Conservation (phyloP, 176 grass and related monocot genomes). For the Otatea glauca region DNA sequence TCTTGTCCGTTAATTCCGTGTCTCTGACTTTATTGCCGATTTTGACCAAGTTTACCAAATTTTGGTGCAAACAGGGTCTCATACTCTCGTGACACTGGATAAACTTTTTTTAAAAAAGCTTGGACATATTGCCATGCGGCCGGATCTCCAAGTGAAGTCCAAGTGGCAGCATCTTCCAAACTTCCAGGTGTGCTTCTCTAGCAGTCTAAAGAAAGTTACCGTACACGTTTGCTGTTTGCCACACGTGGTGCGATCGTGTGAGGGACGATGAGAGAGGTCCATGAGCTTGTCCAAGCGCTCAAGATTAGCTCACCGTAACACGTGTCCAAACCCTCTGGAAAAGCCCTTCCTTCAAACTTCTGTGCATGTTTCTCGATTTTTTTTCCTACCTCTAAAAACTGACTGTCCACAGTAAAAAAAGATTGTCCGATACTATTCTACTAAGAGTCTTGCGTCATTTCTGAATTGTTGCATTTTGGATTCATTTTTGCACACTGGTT, state of each 20-base stretch:
- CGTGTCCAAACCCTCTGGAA: not conserved
- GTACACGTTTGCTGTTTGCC: no score
- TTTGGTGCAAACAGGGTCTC: no score
- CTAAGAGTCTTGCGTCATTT: not conserved
- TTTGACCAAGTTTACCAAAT: no score
- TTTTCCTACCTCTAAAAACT: not conserved
- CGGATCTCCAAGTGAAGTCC: not conserved
- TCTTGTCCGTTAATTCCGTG: no score
- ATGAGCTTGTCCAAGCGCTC: slow-evolving; percentile 37
- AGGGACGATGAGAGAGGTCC: not conserved
- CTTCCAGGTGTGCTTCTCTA: not conserved
- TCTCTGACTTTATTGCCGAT: no score
- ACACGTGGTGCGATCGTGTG: no score
- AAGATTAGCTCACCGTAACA: slow-evolving; percentile 33
- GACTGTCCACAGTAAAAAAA: no score
- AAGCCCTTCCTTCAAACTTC: slow-evolving; percentile 28
- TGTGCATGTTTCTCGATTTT: slow-evolving; percentile 14
- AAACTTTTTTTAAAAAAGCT: no score
- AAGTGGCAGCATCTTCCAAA: slow-evolving; percentile 29
- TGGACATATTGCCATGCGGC: slow-evolving; percentile 5
- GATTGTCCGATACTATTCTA: not conserved
- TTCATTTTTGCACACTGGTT: not conserved
- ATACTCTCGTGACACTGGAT: no score
- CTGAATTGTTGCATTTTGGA: not conserved
- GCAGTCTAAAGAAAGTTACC: slow-evolving; percentile 17